These are phyloP conservation scores for Hymenoscyphus albidus DNA, from an alignment of 2,329 filamentous ascomycete genomes.

Conservation along the genomic window DNA sequence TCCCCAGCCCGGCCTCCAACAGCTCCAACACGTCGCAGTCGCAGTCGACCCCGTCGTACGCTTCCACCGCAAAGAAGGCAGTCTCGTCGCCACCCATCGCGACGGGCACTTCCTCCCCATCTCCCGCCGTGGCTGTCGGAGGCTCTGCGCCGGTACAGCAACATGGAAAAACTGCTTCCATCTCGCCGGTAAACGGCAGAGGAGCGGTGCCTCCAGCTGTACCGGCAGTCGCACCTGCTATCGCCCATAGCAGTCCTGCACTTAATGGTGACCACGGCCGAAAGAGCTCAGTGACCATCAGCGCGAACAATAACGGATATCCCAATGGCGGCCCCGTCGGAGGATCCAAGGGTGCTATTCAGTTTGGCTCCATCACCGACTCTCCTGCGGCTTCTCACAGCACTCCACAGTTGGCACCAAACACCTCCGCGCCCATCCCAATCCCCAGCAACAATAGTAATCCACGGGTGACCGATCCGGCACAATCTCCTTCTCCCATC, in stretches of 20 bases:
- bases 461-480: slow-evolving; percentile 75
- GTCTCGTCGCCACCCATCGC: slow-evolving; percentile 58
- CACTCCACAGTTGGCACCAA: slow-evolving; percentile 53
- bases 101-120: slow-evolving; percentile 52
- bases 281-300: slow-evolving; percentile 90
- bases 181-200: slow-evolving; percentile 83
- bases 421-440: slow-evolving; percentile 52
- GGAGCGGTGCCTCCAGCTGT: slow-evolving; percentile 65
- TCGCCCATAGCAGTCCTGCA: slow-evolving; percentile 58
- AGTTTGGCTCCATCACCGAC: slow-evolving; percentile 74
- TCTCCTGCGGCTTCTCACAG: slow-evolving; percentile 65
- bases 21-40: slow-evolving; percentile 47
- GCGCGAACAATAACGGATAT: slow-evolving; percentile 72
- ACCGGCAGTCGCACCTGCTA: slow-evolving; percentile 54
- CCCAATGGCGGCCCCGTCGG: slow-evolving; percentile 70
- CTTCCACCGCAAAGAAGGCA: slow-evolving; percentile 64
- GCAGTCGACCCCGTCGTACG: slow-evolving; percentile 57
- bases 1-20: slow-evolving; percentile 49
- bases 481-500: slow-evolving; percentile 87
- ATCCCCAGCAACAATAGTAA: slow-evolving; percentile 53
- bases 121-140: slow-evolving; percentile 53
- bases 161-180: slow-evolving; percentile 62
- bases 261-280: slow-evolving; percentile 80
- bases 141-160: slow-evolving; percentile 51
- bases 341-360: slow-evolving; percentile 61